Conservation (phyloP, 2,329 filamentous ascomycete species). For the Fusarium azukiicola region DNA sequence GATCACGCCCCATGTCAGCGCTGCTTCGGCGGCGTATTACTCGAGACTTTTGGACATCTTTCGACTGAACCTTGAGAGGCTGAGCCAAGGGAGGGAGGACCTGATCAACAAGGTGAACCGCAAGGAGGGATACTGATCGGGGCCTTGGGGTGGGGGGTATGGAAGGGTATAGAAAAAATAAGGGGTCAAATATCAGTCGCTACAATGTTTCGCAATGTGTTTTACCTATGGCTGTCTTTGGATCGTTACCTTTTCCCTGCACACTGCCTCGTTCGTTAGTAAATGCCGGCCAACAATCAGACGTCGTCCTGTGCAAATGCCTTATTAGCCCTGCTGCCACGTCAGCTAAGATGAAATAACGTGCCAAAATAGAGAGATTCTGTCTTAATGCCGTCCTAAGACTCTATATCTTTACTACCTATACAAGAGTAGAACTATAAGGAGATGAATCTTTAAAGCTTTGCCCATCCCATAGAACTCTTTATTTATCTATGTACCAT, state of each 20-base stretch:
- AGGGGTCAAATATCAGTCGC: neutral
- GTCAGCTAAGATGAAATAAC: no score
- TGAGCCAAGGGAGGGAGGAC: constrained; percentile 61
- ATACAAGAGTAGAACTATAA: no score
- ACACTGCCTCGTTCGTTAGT: no score
- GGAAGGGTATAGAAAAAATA: neutral
- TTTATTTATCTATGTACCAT: no score
- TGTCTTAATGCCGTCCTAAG: no score
- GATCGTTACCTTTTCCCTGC: neutral
- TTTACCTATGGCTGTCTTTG: neutral
- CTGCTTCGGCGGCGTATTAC: constrained; percentile 64
- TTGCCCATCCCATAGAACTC: no score
- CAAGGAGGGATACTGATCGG: constrained; percentile 56
- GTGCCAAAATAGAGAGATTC: no score
- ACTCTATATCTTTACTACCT: no score
- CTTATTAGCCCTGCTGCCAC: no score
- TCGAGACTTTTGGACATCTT: constrained; percentile 67
- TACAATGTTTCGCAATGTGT: neutral
- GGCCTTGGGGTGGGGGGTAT: constrained; percentile 10
- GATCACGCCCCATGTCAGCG: constrained; percentile 77
- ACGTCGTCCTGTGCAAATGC: no score
- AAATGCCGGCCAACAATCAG: no score
- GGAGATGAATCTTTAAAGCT: no score
- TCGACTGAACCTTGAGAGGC: constrained; percentile 63
- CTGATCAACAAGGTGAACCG: constrained; percentile 67